Evolutionary conservation across 129 eudicot genomes (phyloP), one percentile per base, ranked within the genome.

Genomic region (Pseudognaphalium luteoalbum): DNA sequence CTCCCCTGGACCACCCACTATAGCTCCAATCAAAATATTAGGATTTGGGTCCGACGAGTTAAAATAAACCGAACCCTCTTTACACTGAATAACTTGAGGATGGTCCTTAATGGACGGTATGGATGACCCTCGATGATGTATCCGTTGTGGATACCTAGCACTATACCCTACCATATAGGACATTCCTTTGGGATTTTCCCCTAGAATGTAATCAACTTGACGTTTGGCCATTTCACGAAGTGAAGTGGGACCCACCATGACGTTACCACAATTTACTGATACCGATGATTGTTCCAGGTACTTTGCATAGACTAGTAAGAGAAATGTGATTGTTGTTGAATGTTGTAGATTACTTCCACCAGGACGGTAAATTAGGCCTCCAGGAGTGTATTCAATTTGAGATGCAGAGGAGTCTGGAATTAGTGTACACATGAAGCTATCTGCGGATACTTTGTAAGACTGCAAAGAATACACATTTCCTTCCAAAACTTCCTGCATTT

Each of bases 91-190:
- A n/a, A 59, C 44, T 20, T 83, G 83, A 0, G 97, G 98, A 65
- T 89, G 97, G 74, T 87, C 90, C 69, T 77, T 89, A 34, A 80
- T 57, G 0, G 96, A 88, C 11, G 98, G 98, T 34, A 94, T 19
- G 10, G 98, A 94, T 0, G 98, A 89, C 35, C 93, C 97, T 25
- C 98, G 90, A 61, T 94, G 98, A 71, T 94, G 98, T 34, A 94
- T 87, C 35, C 89, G 82, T 85, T 89, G 93, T 7, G 98, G 98
- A 68, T 82, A 84, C 70, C 86, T 68, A 20, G 78, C 74, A 20
- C 98, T 89, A 68, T 91, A 94, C 51, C 98, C 98, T 4, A 91
- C 97, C 98, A 94, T 91, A 71, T 94, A 94, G 9, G 98, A 94
- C 90, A 91, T 85, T 3, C 97, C 97, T 37, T 76, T 87, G 1